Percentiles rank a stretch among this genome's conserved stretches.
Evolutionary conservation across 305 asterid genomes (phyloP).

Genomic region (Fraxinus greggii): DNA sequence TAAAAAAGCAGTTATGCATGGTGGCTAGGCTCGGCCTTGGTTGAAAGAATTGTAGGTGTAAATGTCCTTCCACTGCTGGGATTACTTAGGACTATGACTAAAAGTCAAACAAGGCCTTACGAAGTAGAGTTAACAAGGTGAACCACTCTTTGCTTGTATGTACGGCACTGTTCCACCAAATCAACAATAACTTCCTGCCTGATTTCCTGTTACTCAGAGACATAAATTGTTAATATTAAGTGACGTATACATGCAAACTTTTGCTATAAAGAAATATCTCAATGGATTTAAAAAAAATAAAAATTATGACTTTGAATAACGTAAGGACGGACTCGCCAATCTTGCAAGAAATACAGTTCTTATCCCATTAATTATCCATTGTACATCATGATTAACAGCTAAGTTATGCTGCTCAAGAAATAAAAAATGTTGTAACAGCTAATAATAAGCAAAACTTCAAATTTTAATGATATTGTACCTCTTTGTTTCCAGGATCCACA

Average conservation of each 20-base stretch:
- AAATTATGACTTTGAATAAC: background rate
- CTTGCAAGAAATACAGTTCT: background rate
- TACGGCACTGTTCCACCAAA: slow-evolving; percentile 94
- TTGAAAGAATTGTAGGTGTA: too few species aligned
- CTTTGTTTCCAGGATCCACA: slow-evolving; percentile 83
- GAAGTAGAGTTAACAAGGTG: slow-evolving; percentile 97
- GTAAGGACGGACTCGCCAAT: slow-evolving; percentile 3
- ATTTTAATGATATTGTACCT: slow-evolving; percentile 47
- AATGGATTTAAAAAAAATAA: background rate
- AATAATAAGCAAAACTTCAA: slow-evolving; percentile 5
- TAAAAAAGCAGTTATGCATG: slow-evolving; percentile 5
- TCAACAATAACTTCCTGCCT: slow-evolving; percentile 97
- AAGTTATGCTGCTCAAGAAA: slow-evolving; percentile 14
- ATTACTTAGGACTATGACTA: too few species aligned
- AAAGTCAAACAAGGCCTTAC: slow-evolving; percentile 56
- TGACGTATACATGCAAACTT: background rate
- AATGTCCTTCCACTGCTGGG: too few species aligned
- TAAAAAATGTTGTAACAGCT: slow-evolving; percentile 17
- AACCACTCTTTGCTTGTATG: slow-evolving; percentile 95
- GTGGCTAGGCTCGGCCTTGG: too few species aligned
- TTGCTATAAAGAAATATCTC: background rate
- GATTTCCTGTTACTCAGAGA: slow-evolving; percentile 56
- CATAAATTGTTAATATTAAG: slow-evolving; percentile 8
- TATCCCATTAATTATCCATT: background rate
- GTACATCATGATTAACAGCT: background rate